These are phyloP conservation scores for Chlorella variabilis DNA, from an alignment of 163 green algal genomes.

Conservation along the genomic window DNA sequence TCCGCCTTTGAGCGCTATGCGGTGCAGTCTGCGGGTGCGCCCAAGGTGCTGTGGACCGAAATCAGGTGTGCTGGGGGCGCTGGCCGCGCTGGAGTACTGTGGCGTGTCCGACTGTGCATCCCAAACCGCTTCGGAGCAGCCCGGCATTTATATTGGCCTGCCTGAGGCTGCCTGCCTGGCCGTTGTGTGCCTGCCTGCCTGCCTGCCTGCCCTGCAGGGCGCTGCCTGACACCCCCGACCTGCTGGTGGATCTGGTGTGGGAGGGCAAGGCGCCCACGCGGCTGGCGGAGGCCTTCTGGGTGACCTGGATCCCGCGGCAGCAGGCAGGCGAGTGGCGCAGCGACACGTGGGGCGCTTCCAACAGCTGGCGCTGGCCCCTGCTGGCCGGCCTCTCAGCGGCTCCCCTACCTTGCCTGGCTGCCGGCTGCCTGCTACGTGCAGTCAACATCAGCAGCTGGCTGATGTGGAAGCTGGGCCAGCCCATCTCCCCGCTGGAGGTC, in stretches of 20 bases:
- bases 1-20: background rate
- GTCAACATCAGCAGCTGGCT: conserved; percentile 50
- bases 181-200: too few species aligned
- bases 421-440: too few species aligned
- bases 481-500: conserved; percentile 56
- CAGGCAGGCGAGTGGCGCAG: too few species aligned
- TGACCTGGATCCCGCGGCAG: conserved; percentile 48
- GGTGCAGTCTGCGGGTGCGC: conserved; percentile 51
- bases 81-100: background rate
- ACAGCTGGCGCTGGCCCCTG: too few species aligned
- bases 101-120: too few species aligned
- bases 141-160: too few species aligned
- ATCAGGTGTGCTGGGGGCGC: conserved; percentile 44
- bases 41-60: conserved; percentile 54
- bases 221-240: background rate
- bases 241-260: conserved; percentile 58
- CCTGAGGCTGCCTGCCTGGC: too few species aligned
- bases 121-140: too few species aligned
- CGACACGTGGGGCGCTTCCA: too few species aligned
- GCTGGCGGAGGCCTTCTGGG: conserved; percentile 71
- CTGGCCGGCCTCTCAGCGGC: too few species aligned
- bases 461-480: conserved; percentile 63
- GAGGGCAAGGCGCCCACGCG: conserved; percentile 75
- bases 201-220: background rate
- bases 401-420: too few species aligned